A percentile compares a stretch with the other conserved stretches of the same genome.
Evolutionary conservation across 495 filamentous ascomycete genomes (phyloP).

Genomic region (Aspergillus avenaceus): DNA sequence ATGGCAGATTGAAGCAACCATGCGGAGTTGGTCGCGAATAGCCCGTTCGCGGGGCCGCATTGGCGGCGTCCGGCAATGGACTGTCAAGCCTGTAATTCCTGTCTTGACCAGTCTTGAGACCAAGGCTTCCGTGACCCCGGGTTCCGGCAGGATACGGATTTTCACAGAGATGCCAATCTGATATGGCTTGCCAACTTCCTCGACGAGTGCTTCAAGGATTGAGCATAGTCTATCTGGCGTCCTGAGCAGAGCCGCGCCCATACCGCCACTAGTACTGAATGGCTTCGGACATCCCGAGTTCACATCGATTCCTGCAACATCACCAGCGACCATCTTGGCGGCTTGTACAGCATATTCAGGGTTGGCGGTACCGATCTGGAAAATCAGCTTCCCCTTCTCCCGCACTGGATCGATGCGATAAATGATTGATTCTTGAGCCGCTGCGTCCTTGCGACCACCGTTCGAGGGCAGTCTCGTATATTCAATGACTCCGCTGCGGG

Average conservation of each 20-base stretch:
- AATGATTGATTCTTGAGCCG: slow-evolving; percentile 65
- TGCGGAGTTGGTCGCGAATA: slow-evolving; percentile 77
- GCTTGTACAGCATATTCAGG: slow-evolving; percentile 79
- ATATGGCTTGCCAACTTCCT: slow-evolving; percentile 67
- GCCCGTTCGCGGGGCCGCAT: slow-evolving; percentile 90
- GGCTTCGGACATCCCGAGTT: slow-evolving; percentile 98
- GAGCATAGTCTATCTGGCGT: slow-evolving; percentile 76
- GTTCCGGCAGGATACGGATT: slow-evolving; percentile 80
- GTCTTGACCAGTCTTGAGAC: slow-evolving; percentile 73
- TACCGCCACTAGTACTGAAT: slow-evolving; percentile 84
- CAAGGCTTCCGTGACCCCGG: slow-evolving; percentile 64
- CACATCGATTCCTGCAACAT: slow-evolving; percentile 92
- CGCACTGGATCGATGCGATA: slow-evolving; percentile 75
- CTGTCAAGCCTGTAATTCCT: slow-evolving; percentile 85
- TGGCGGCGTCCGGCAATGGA: slow-evolving; percentile 92
- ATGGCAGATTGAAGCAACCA: slow-evolving; percentile 72
- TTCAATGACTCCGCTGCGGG: slow-evolving; percentile 71
- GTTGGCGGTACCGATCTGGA: slow-evolving; percentile 84
- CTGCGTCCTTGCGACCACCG: slow-evolving; percentile 42
- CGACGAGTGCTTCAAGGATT: slow-evolving; percentile 78
- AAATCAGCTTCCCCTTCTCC: slow-evolving; percentile 72
- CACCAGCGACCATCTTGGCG: slow-evolving; percentile 72
- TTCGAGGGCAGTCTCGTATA: slow-evolving; percentile 74
- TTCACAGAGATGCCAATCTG: slow-evolving; percentile 93
- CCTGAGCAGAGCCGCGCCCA: slow-evolving; percentile 86